These are phyloP conservation scores for Diddensiella caesifluorescens DNA, from an alignment of 805 yeast species.

Conservation along the genomic window DNA sequence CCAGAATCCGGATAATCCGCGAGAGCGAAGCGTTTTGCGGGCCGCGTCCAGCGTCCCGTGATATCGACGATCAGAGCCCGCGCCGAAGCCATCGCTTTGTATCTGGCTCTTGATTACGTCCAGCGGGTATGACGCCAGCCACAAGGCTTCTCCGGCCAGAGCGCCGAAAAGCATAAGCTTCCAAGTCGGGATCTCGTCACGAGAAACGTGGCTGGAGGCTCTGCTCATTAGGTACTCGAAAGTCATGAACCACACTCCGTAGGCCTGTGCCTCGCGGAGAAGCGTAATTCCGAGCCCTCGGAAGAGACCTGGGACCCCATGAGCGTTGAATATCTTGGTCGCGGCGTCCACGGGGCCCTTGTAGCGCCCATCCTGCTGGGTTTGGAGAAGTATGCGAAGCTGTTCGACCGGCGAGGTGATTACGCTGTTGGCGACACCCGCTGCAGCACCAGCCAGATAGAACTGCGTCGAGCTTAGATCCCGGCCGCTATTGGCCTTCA, in stretches of 20 bases:
- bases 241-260: conserved; percentile 68
- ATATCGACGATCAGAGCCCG: conserved; percentile 29
- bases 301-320: conserved; percentile 48
- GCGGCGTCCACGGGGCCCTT: conserved; percentile 43
- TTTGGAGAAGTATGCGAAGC: conserved; percentile 55
- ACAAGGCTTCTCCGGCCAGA: conserved; percentile 60
- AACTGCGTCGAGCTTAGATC: conserved; percentile 49
- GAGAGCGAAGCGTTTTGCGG: conserved; percentile 36
- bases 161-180: conserved; percentile 57
- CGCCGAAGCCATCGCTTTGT: conserved; percentile 45
- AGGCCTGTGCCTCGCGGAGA: conserved; percentile 61
- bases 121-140: conserved; percentile 65
- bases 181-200: conserved; percentile 49
- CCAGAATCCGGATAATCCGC: conserved; percentile 49
- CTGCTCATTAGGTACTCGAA: conserved; percentile 49
- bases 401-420: conserved; percentile 64
- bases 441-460: conserved; percentile 57
- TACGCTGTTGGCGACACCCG: conserved; percentile 62
- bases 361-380: conserved; percentile 37
- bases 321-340: conserved; percentile 35
- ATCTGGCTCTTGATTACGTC: conserved; percentile 60
- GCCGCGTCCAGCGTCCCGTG: conserved; percentile 41
- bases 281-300: conserved; percentile 53
- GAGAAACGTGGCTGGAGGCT: conserved; percentile 22
- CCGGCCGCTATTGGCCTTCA: conserved; percentile 19